Conservation (phyloP, 2,329 filamentous ascomycete genomes). For the Coleophoma eucalyptorum region DNA sequence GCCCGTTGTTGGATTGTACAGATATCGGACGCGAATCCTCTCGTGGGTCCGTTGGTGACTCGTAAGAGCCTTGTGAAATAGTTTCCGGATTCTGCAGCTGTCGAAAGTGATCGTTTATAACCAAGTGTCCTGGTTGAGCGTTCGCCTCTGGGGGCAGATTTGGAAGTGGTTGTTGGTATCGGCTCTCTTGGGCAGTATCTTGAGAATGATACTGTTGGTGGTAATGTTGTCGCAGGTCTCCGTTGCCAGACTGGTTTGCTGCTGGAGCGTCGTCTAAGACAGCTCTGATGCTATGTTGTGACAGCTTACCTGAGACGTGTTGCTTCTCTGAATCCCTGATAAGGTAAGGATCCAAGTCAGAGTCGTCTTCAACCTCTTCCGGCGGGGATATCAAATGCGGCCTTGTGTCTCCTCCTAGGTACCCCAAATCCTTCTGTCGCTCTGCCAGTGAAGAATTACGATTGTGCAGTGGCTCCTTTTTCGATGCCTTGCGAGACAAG, state of each 20-base stretch:
- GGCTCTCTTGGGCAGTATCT: constrained; percentile 23
- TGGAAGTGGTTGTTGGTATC: constrained; percentile 19
- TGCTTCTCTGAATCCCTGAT: constrained; percentile 16
- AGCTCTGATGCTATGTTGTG: constrained; percentile 21
- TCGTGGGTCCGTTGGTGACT: constrained; percentile 42
- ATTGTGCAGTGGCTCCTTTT: constrained; percentile 36
- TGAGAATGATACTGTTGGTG: constrained; percentile 22
- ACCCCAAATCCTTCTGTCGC: constrained; percentile 25
- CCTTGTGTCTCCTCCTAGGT: constrained; percentile 26
- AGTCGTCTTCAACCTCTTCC: constrained; percentile 21
- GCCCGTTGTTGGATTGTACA: constrained; percentile 23
- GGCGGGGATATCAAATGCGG: constrained; percentile 24
- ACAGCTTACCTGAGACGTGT: no score
- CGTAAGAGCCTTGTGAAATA: constrained; percentile 58
- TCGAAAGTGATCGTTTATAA: constrained; percentile 29
- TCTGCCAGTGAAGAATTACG: constrained; percentile 33
- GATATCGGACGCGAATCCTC: constrained; percentile 24
- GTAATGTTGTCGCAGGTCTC: constrained; percentile 28
- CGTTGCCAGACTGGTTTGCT: constrained; percentile 10
- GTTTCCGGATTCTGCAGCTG: constrained; percentile 50
- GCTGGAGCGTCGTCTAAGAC: constrained; percentile 18
- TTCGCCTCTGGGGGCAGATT: constrained; percentile 25
- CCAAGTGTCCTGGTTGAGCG: constrained; percentile 25
- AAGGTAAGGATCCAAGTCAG: constrained; percentile 23
- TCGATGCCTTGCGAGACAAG: constrained; percentile 52